Percentiles rank a stretch among this genome's conserved stretches.
Conservation (phyloP, 2,329 filamentous ascomycete genomes). For the Cytospora paraplurivora region DNA sequence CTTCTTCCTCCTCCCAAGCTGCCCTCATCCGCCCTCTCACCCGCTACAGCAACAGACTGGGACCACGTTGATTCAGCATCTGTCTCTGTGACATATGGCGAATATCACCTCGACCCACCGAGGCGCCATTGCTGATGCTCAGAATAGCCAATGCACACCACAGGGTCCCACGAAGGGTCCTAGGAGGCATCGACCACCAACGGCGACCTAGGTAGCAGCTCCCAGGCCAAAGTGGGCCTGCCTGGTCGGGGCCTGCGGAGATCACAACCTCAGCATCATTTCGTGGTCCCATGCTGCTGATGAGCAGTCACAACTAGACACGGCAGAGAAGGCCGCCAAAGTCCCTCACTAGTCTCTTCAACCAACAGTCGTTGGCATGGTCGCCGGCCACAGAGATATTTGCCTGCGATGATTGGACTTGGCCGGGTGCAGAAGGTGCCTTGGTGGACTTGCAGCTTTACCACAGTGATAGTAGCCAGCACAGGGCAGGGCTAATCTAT, state of each 20-base stretch:
- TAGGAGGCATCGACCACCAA: conserved; percentile 18
- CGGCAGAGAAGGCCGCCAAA: conserved; percentile 8
- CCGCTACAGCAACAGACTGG: conserved; percentile 8
- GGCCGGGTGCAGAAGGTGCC: conserved; percentile 28
- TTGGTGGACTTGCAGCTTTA: conserved; percentile 13
- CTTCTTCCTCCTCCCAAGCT: conserved; percentile 1
- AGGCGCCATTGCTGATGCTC: conserved; percentile 8
- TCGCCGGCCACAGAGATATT: conserved; percentile 13
- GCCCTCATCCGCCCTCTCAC: conserved; percentile 8
- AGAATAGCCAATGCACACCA: background rate
- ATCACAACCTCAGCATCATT: conserved; percentile 22
- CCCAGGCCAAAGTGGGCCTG: conserved; percentile 21
- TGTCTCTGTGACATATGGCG: background rate
- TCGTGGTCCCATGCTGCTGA: conserved; percentile 17
- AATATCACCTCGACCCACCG: conserved; percentile 1
- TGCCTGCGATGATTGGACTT: conserved; percentile 20
- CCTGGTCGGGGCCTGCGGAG: conserved; percentile 16
- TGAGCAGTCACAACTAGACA: conserved; percentile 22
- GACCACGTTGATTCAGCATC: background rate
- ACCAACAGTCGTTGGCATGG: conserved; percentile 17
- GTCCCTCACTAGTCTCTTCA: conserved; percentile 12
- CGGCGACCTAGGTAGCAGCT: conserved; percentile 8
- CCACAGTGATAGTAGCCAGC: conserved; percentile 3
- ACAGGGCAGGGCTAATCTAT: conserved; percentile 8
- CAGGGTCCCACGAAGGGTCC: conserved; percentile 17